Conservation (phyloP, 1,284 basidiomycete genomes). For the Marasmius tenuissimus region DNA sequence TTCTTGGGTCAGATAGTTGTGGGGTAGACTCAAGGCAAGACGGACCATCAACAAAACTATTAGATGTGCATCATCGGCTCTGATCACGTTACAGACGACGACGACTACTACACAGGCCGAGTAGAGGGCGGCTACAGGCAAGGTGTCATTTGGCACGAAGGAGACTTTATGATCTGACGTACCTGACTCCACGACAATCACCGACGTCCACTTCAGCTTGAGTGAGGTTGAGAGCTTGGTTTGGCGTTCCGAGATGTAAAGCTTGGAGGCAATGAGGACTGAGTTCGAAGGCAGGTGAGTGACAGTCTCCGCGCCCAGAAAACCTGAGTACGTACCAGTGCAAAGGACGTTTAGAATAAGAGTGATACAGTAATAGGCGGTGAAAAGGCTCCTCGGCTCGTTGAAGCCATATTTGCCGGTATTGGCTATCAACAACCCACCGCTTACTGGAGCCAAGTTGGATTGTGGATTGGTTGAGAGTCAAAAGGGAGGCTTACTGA, state of each 20-base stretch:
- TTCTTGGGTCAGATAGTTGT: too few species aligned
- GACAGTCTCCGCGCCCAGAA: background rate
- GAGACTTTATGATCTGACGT: background rate
- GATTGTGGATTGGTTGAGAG: background rate
- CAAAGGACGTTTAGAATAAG: slow-evolving; percentile 9
- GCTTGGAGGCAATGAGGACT: slow-evolving; percentile 9
- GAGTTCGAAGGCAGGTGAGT: background rate
- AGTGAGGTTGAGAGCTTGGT: background rate
- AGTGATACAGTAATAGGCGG: slow-evolving; percentile 10
- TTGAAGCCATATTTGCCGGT: background rate
- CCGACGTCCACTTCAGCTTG: slow-evolving; percentile 5
- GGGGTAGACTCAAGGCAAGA: too few species aligned
- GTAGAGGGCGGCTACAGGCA: slow-evolving; percentile 7
- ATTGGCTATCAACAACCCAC: slow-evolving; percentile 4
- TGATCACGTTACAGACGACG: slow-evolving; percentile 4
- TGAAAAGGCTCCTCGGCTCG: slow-evolving; percentile 4
- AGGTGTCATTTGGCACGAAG: background rate
- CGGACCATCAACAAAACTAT: too few species aligned
- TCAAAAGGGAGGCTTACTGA: background rate
- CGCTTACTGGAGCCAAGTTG: background rate
- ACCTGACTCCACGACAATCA: slow-evolving; percentile 12
- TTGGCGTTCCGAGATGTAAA: slow-evolving; percentile 5
- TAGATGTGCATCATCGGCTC: background rate
- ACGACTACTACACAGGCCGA: slow-evolving; percentile 6
- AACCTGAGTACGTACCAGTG: slow-evolving; percentile 4